These are phyloP conservation scores for Aspergillus sp. DNA, from an alignment of 2,329 filamentous ascomycete species.

Conservation along the genomic window DNA sequence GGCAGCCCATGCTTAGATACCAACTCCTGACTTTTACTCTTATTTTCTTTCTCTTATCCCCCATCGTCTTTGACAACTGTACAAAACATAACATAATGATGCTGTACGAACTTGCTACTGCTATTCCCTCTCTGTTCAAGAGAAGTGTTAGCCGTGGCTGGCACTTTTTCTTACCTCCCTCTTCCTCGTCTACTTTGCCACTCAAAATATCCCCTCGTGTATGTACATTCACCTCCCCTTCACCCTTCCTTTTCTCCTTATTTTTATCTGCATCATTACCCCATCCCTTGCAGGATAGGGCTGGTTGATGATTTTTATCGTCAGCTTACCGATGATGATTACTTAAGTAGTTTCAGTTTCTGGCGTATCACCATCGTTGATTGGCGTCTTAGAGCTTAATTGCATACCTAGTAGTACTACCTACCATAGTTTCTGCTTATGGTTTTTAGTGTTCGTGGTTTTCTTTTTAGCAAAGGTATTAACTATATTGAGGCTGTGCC, in stretches of 20 bases:
- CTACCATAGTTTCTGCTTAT: too few relatives aligned
- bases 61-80: slow-evolving; percentile 3
- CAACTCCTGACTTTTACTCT: not conserved
- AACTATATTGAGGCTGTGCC: too few relatives aligned
- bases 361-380: not conserved
- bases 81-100: slow-evolving; percentile 24
- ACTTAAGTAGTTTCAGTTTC: not conserved
- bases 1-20: slow-evolving; percentile 28
- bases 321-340: too few relatives aligned
- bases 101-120: slow-evolving; percentile 21
- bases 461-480: too few relatives aligned
- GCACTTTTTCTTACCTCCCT: not conserved
- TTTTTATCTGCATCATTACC: not conserved
- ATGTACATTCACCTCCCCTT: not conserved
- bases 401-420: not conserved
- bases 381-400: slow-evolving; percentile 3
- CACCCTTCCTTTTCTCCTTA: not conserved
- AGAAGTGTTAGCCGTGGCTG: slow-evolving; percentile 11
- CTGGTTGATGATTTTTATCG: too few relatives aligned
- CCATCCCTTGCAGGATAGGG: not conserved
- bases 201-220: not conserved
- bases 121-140: slow-evolving; percentile 12
- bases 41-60: not conserved
- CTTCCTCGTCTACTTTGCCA: not conserved
- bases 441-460: too few relatives aligned